Evolutionary conservation across 106 monocot species (phyloP).

Genomic region (Posidonia australis): DNA sequence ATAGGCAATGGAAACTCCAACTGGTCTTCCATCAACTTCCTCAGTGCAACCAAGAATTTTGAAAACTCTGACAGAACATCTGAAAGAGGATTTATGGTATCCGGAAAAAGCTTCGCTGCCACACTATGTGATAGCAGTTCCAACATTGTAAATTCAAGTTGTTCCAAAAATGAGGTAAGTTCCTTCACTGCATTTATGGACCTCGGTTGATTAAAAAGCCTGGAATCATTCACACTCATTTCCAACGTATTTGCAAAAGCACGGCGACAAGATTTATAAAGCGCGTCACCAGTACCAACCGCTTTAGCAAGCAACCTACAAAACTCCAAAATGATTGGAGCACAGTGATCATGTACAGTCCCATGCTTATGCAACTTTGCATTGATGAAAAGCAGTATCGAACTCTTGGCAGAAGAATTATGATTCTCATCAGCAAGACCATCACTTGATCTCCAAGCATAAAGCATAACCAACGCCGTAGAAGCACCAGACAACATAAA

Average conservation of each 20-base stretch:
- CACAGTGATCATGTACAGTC: constrained; percentile 11
- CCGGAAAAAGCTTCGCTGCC: neutral
- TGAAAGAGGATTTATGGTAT: neutral
- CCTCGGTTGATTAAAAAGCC: neutral
- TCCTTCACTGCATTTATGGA: constrained; percentile 12
- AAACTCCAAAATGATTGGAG: constrained; percentile 47
- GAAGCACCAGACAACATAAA: constrained; percentile 40
- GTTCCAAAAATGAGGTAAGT: constrained; percentile 30
- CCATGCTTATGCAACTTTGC: constrained; percentile 6
- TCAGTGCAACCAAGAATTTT: constrained; percentile 28
- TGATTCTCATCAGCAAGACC: neutral
- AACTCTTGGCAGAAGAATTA: constrained; percentile 11
- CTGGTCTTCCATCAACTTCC: constrained; percentile 3
- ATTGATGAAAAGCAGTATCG: constrained; percentile 33
- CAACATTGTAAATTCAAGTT: constrained; percentile 9
- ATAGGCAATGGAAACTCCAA: too few species aligned
- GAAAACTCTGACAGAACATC: constrained; percentile 26
- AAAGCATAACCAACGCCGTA: constrained; percentile 45
- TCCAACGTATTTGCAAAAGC: constrained; percentile 19
- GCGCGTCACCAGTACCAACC: constrained; percentile 26
- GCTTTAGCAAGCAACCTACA: constrained; percentile 34
- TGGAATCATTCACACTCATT: neutral
- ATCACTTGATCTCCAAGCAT: constrained; percentile 13
- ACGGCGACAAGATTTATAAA: constrained; percentile 44
- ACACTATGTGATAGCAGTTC: neutral